A percentile compares a stretch with the other conserved stretches of the same genome.
Evolutionary conservation across 192 early-diverging fungal species (phyloP).

Genomic region (Lunasporangiospora selenospora): DNA sequence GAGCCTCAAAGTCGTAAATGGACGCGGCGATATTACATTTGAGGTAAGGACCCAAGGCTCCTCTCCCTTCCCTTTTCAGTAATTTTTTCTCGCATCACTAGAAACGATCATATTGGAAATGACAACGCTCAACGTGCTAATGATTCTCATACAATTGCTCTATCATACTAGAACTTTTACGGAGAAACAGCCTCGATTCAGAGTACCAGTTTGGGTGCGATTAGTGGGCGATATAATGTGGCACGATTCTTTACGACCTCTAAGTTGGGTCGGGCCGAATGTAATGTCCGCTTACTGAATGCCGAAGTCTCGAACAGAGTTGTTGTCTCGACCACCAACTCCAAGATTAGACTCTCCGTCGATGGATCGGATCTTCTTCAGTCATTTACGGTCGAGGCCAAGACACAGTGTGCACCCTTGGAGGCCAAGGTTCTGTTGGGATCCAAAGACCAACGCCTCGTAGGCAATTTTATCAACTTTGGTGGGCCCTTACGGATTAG

Average conservation of each 20-base stretch:
- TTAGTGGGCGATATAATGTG: slow-evolving; percentile 27
- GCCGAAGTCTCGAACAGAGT: slow-evolving; percentile 40
- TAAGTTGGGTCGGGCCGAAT: slow-evolving; percentile 5
- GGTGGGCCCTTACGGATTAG: slow-evolving; percentile 19
- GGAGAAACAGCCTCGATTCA: slow-evolving; percentile 23
- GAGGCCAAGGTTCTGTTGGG: slow-evolving; percentile 19
- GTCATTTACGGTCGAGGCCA: slow-evolving; percentile 44
- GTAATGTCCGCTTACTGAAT: slow-evolving; percentile 30
- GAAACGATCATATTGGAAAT: no score
- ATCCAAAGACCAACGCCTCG: slow-evolving; percentile 8
- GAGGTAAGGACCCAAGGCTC: no score
- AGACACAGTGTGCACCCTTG: slow-evolving; percentile 31
- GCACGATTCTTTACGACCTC: slow-evolving; percentile 16
- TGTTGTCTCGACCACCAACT: slow-evolving; percentile 10
- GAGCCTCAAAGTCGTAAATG: slow-evolving; percentile 9
- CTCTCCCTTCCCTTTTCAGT: background rate
- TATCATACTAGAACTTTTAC: slow-evolving; percentile 28
- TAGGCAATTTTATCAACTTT: slow-evolving; percentile 48
- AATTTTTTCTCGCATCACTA: no score
- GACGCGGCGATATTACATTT: slow-evolving; percentile 24
- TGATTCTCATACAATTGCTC: no score
- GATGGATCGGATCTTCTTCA: slow-evolving; percentile 38
- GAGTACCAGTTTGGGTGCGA: slow-evolving; percentile 3
- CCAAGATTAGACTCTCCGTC: slow-evolving; percentile 16
- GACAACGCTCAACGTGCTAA: no score